Percentiles rank a stretch among this genome's conserved stretches.
phyloP scores from a whole-genome alignment of 2,329 filamentous ascomycete species.

The Calonectria ilicicola region DNA sequence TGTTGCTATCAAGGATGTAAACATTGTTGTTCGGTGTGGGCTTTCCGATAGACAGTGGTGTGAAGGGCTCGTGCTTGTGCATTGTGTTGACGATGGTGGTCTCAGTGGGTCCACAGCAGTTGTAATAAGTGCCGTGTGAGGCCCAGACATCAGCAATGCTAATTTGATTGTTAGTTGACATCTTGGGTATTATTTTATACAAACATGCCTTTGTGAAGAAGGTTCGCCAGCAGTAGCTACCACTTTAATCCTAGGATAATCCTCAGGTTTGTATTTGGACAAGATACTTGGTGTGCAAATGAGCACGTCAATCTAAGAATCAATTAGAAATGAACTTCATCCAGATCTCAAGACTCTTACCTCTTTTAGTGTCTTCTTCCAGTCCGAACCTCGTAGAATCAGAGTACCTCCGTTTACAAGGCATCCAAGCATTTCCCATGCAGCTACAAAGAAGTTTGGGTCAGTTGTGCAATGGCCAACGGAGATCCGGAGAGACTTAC shows the following conservation, averaged over 20 bases:
- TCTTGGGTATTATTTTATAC: accelerated
- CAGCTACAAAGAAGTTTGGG: conserved; percentile 52
- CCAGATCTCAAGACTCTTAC: conserved; percentile 41
- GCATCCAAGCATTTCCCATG: conserved; percentile 69
- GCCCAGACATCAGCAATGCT: conserved; percentile 67
- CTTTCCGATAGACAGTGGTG: conserved; percentile 64
- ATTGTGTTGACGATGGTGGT: conserved; percentile 70
- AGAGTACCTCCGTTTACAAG: conserved; percentile 69
- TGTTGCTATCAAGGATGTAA: conserved; percentile 64
- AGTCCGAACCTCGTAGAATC: conserved; percentile 62
- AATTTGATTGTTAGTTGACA: neutral
- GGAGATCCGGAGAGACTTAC: conserved; percentile 49
- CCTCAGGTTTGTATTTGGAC: conserved; percentile 58
- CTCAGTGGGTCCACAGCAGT: conserved; percentile 71
- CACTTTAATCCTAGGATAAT: conserved; percentile 62
- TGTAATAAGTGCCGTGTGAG: conserved; percentile 59
- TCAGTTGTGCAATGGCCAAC: neutral
- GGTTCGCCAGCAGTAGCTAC: conserved; percentile 68
- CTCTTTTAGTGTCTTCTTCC: conserved; percentile 58
- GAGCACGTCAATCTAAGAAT: conserved; percentile 60
- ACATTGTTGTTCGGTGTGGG: conserved; percentile 69
- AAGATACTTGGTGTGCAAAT: conserved; percentile 68
- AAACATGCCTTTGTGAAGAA: conserved; percentile 55
- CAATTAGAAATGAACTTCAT: neutral
- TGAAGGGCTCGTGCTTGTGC: conserved; percentile 49